Evolutionary conservation across 768 basidiomycete genomes (phyloP).

Genomic region (Austroboletus festivus): DNA sequence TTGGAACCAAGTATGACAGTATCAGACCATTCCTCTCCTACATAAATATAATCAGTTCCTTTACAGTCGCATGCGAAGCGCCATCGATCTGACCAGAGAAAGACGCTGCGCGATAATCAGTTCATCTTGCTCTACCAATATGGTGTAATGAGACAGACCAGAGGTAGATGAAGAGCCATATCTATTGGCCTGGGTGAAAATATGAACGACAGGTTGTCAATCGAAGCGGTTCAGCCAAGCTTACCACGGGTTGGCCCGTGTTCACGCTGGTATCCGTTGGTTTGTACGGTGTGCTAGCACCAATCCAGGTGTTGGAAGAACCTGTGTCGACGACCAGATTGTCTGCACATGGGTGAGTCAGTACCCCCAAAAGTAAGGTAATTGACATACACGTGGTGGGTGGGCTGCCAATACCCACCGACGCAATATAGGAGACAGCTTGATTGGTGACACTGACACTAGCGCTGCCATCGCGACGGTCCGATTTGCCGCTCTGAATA

Average conservation of each 20-base stretch:
- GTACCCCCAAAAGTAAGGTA: not conserved
- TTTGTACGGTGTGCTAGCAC: slow-evolving; percentile 45
- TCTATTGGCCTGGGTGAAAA: slow-evolving; percentile 39
- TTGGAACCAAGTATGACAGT: slow-evolving; percentile 48
- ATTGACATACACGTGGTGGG: slow-evolving; percentile 45
- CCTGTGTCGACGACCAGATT: slow-evolving; percentile 54
- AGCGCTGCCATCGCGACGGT: slow-evolving; percentile 24
- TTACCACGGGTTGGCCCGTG: slow-evolving; percentile 48
- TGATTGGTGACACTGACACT: slow-evolving; percentile 37
- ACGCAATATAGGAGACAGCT: slow-evolving; percentile 34
- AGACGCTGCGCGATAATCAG: slow-evolving; percentile 24
- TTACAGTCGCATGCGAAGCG: not conserved
- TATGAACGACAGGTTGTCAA: not conserved
- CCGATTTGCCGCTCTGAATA: slow-evolving; percentile 19
- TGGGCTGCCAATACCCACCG: slow-evolving; percentile 53
- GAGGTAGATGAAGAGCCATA: slow-evolving; percentile 43
- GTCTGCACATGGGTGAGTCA: slow-evolving; percentile 34
- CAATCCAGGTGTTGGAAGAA: slow-evolving; percentile 75
- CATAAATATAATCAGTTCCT: not conserved
- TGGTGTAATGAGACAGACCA: too few species aligned
- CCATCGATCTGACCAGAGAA: slow-evolving; percentile 44
- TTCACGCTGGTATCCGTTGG: slow-evolving; percentile 47
- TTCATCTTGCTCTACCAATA: too few species aligned
- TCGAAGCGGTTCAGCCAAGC: slow-evolving; percentile 15
- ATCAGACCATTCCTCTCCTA: slow-evolving; percentile 49